Conservation (phyloP, 345 rosid genomes). For the sweet orange (Citrus sinensis) region DVS_A1.0 CM039163.1:38437001-38437500, state of each 20-base stretch:
- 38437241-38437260: background rate
- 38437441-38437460: too few relatives aligned
- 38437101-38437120: constrained; percentile 10
- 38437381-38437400: too few relatives aligned
- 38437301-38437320: constrained; percentile 16
- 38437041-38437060: background rate
- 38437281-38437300: constrained; percentile 2
- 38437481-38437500: too few relatives aligned
- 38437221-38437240: constrained; percentile 5
- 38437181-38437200: background rate
- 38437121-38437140: constrained; percentile 16
- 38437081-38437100: background rate
- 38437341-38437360: constrained; percentile 15
- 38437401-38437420: too few relatives aligned
- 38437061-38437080: background rate
- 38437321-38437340: constrained; percentile 13
- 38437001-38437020: constrained; percentile 3
- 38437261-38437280: background rate
- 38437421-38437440: too few relatives aligned
- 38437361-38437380: background rate
- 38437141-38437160: background rate
- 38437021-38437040: background rate
- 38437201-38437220: background rate
- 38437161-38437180: background rate
- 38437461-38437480: too few relatives aligned